Percentiles rank a stretch among this genome's conserved stretches.
These are phyloP conservation scores for Agarophyton chilense DNA, from an alignment of 23 red algal species.

Conservation along the genomic window DNA sequence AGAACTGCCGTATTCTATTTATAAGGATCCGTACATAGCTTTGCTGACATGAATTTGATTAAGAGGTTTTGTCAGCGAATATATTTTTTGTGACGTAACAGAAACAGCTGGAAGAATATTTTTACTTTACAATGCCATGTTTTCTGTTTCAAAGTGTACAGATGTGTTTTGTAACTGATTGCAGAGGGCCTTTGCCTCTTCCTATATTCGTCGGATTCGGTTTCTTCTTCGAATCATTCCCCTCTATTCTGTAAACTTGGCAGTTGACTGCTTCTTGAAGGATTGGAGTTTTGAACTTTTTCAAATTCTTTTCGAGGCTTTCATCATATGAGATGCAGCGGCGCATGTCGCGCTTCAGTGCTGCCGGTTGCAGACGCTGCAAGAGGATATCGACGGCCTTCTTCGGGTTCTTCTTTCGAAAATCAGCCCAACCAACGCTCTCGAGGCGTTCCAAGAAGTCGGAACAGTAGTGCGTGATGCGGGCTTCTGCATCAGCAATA, in stretches of 20 bases:
- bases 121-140: neutral
- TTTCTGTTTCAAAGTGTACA: neutral
- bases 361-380: neutral
- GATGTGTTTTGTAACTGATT: neutral
- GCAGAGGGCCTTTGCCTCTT: no score
- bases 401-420: conserved; percentile 5
- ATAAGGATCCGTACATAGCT: conserved; percentile 22
- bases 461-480: conserved; percentile 15
- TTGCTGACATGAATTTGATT: neutral
- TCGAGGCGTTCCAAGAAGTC: conserved; percentile 50
- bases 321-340: neutral
- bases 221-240: neutral
- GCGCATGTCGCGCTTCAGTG: conserved; percentile 24
- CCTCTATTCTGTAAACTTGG: neutral
- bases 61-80: neutral
- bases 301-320: conserved; percentile 4
- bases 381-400: conserved; percentile 16
- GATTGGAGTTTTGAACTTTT: neutral
- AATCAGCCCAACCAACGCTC: neutral
- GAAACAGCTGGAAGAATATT: neutral
- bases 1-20: neutral
- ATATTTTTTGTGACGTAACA: conserved; percentile 19
- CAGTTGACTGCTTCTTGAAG: neutral
- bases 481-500: conserved; percentile 19
- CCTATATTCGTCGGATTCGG: no score